These are phyloP conservation scores for Aspergillus flavus DNA, from an alignment of 2,329 filamentous ascomycete genomes.

Conservation along the genomic window DNA sequence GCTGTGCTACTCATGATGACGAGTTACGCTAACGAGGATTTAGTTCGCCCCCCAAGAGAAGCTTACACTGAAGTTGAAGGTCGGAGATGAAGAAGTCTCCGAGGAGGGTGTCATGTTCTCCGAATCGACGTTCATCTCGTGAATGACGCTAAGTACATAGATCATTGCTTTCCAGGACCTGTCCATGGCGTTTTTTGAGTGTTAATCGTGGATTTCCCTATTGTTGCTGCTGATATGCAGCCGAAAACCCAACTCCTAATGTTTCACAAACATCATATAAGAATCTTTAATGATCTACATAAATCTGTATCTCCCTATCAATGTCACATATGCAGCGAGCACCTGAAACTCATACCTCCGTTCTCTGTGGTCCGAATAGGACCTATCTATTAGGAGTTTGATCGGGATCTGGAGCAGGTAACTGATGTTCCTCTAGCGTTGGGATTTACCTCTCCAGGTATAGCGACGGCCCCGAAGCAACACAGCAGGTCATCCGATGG, in stretches of 20 bases:
- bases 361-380: too few relatives aligned
- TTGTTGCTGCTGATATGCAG: conserved; percentile 21
- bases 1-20: conserved; percentile 13
- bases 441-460: neutral
- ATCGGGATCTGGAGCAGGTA: neutral
- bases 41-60: conserved; percentile 71
- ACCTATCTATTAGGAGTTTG: neutral
- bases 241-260: conserved; percentile 21
- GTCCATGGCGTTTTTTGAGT: conserved; percentile 35
- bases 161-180: conserved; percentile 24
- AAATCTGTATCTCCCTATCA: neutral
- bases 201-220: conserved; percentile 32
- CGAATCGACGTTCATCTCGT: conserved; percentile 96
- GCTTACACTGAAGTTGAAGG: conserved; percentile 77
- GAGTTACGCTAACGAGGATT: conserved; percentile 19
- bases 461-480: neutral
- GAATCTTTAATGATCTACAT: conserved; percentile 31
- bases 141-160: conserved; percentile 35
- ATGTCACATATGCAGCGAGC: neutral
- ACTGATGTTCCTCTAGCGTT: neutral
- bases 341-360: conserved; percentile 9
- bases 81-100: conserved; percentile 74
- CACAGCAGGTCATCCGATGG: neutral
- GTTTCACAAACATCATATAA: conserved; percentile 25
- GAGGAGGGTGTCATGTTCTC: conserved; percentile 81